Evolutionary conservation across 768 basidiomycete genomes (phyloP).

Genomic region (Auriscalpium orientale): DNA sequence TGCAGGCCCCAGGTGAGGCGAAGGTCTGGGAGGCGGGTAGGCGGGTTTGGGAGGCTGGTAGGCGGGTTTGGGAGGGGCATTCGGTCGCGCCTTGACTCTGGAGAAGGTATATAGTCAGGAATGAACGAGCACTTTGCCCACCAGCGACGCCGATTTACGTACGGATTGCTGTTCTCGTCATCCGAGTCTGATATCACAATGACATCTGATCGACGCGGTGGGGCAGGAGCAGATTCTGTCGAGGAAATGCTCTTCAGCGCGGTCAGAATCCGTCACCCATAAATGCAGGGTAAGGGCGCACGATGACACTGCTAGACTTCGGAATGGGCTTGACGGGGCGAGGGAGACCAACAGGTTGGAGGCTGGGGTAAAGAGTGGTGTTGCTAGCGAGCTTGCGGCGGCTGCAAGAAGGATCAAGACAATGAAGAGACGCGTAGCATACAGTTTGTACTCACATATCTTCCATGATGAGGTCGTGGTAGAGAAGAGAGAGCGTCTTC

Average conservation of each 20-base stretch:
- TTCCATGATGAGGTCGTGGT: not conserved
- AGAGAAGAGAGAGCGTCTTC: not conserved
- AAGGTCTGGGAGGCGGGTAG: no score
- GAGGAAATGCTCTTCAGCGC: not conserved
- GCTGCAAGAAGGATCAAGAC: not conserved
- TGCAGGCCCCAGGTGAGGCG: not conserved
- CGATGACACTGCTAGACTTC: not conserved
- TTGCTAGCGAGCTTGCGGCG: conserved; percentile 12
- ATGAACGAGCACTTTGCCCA: not conserved
- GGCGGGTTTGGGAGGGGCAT: no score
- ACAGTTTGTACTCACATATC: not conserved
- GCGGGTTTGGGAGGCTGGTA: no score
- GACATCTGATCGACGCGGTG: conserved; percentile 8
- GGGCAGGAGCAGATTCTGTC: not conserved
- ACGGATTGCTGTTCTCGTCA: conserved; percentile 12
- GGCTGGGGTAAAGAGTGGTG: conserved; percentile 10
- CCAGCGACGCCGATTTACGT: not conserved
- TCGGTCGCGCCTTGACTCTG: no score
- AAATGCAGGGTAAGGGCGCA: not conserved
- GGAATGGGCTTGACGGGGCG: not conserved
- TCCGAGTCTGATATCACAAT: conserved; percentile 19
- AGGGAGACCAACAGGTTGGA: not conserved
- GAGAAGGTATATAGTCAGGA: no score
- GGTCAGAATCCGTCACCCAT: not conserved
- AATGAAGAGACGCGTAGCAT: not conserved